phyloP scores from a whole-genome alignment of 805 yeast species.

The Phaffomyces thermotolerans region DNA sequence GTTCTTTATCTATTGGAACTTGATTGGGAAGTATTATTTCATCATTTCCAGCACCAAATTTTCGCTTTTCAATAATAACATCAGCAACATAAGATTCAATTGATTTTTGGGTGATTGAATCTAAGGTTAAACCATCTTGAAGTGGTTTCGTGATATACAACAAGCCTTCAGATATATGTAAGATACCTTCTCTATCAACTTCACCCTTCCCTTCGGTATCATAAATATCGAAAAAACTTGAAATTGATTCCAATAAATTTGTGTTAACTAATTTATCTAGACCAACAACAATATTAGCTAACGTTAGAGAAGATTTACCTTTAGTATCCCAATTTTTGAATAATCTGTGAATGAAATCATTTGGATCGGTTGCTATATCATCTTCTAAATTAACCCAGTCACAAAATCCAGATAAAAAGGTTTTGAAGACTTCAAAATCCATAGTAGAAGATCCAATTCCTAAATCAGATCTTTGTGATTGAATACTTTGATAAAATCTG shows the following conservation, averaged over 20 bases:
- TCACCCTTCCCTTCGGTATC: constrained; percentile 52
- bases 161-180: constrained; percentile 82
- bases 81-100: constrained; percentile 67
- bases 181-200: constrained; percentile 70
- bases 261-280: constrained; percentile 59
- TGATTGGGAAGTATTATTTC: constrained; percentile 48
- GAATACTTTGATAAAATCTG: constrained; percentile 69
- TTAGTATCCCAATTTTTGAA: constrained; percentile 68
- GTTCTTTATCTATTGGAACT: constrained; percentile 54
- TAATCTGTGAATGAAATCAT: constrained; percentile 51
- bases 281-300: constrained; percentile 68
- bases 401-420: constrained; percentile 71
- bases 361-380: constrained; percentile 30
- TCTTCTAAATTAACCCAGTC: constrained; percentile 57
- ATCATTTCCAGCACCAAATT: constrained; percentile 21
- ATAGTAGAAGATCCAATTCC: constrained; percentile 56
- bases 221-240: constrained; percentile 73
- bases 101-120: constrained; percentile 51
- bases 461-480: constrained; percentile 50
- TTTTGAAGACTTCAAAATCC: constrained; percentile 63
- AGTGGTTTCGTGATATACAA: constrained; percentile 78
- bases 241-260: constrained; percentile 72
- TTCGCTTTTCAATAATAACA: constrained; percentile 34
- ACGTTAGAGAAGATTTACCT: constrained; percentile 45
- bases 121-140: constrained; percentile 66